Conservation (phyloP, 768 basidiomycete species). For the Termitomyces sp. region DNA sequence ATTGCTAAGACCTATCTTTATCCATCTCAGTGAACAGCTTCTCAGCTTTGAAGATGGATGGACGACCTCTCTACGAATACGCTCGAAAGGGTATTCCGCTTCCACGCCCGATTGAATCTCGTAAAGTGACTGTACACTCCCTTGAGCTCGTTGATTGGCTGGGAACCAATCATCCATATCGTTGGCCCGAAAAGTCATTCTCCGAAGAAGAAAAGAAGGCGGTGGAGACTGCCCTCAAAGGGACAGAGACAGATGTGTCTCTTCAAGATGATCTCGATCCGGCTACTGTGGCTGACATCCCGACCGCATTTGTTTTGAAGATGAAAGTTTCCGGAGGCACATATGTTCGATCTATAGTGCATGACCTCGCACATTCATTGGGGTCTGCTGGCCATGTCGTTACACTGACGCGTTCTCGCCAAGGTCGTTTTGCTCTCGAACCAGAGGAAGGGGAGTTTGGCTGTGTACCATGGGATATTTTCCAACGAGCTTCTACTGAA, state of each 20-base stretch:
- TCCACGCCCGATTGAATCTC: constrained; percentile 89
- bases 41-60: constrained; percentile 98
- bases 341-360: constrained; percentile 93
- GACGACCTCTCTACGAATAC: constrained; percentile 91
- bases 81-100: constrained; percentile 87
- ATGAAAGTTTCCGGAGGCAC: constrained; percentile 97
- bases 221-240: constrained; percentile 57
- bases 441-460: constrained; percentile 45
- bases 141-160: constrained; percentile 78
- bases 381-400: constrained; percentile 93
- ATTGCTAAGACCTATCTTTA: not conserved
- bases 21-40: constrained; percentile 49
- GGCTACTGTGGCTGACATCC: constrained; percentile 28
- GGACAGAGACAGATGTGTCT: constrained; percentile 33
- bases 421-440: constrained; percentile 70
- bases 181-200: constrained; percentile 70
- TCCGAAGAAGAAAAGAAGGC: constrained; percentile 63
- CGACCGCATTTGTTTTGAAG: constrained; percentile 77
- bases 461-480: constrained; percentile 73
- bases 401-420: constrained; percentile 80
- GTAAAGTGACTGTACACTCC: constrained; percentile 76
- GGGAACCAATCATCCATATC: constrained; percentile 67
- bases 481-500: constrained; percentile 52
- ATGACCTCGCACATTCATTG: constrained; percentile 82
- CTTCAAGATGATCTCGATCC: constrained; percentile 36